Conservation (phyloP, 2,329 filamentous ascomycete genomes). For the Cordyceps cateniannulata region DNA sequence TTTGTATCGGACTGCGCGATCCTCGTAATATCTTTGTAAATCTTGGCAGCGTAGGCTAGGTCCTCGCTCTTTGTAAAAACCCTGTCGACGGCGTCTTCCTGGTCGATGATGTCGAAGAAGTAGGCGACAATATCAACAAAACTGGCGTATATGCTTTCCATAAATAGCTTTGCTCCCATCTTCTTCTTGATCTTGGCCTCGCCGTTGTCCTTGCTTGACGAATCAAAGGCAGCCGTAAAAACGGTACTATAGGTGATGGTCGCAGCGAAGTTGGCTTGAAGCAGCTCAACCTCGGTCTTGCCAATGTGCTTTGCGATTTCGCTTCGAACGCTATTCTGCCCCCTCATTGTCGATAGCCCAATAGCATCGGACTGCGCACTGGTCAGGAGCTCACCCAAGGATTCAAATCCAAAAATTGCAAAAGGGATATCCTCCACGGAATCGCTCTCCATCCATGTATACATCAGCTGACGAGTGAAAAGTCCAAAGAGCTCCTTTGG, state of each 20-base stretch:
- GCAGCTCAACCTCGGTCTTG: conserved; percentile 47
- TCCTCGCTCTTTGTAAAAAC: conserved; percentile 53
- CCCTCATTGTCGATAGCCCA: conserved; percentile 77
- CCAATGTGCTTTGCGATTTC: conserved; percentile 55
- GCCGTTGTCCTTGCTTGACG: conserved; percentile 41
- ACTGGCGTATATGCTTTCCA: conserved; percentile 55
- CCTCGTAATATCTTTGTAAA: conserved; percentile 61
- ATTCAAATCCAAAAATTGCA: conserved; percentile 73
- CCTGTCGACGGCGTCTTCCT: conserved; percentile 67
- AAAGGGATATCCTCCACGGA: conserved; percentile 69
- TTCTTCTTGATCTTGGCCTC: conserved; percentile 62
- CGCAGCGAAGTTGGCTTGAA: conserved; percentile 67
- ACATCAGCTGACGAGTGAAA: conserved; percentile 83
- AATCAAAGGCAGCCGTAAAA: conserved; percentile 34
- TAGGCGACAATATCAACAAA: conserved; percentile 72
- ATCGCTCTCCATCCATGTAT: conserved; percentile 75
- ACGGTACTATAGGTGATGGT: conserved; percentile 78
- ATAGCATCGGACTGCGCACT: conserved; percentile 71
- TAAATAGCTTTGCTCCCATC: conserved; percentile 61
- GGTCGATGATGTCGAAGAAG: conserved; percentile 71
- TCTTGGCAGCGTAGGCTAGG: conserved; percentile 55
- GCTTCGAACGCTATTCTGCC: conserved; percentile 56
- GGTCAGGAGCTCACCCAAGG: conserved; percentile 59
- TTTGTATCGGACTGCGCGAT: conserved; percentile 59
- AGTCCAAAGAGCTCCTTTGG: conserved; percentile 69